phyloP scores from a whole-genome alignment of 208 protist genomes.

The Trypanosoma mega region DNA sequence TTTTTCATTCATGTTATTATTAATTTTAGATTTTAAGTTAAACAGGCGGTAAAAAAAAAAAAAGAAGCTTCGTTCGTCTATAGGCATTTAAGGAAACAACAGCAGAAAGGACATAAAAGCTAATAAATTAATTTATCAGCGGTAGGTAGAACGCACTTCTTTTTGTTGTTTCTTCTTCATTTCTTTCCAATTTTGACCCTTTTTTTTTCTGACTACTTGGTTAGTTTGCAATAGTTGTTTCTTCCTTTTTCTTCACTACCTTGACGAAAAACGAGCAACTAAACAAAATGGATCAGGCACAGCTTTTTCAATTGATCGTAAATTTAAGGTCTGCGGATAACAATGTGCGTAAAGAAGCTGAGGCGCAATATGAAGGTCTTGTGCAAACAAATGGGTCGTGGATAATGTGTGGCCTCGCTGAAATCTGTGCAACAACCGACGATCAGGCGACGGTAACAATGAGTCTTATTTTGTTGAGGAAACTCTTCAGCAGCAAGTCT shows the following conservation, averaged over 20 bases:
- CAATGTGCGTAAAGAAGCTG: constrained; percentile 58
- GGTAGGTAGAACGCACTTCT: no score
- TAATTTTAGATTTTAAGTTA: no score
- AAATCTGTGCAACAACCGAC: constrained; percentile 48
- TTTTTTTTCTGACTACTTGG: no score
- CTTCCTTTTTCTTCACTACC: not conserved
- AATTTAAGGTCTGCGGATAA: constrained; percentile 66
- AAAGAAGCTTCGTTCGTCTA: no score
- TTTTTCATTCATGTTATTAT: constrained; percentile 2
- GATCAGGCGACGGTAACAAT: constrained; percentile 47
- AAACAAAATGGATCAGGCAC: constrained; percentile 41
- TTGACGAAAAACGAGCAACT: no score
- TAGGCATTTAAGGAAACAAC: no score
- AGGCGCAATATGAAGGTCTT: constrained; percentile 67
- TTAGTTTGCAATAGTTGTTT: no score
- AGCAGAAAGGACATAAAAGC: no score
- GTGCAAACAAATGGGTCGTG: constrained; percentile 36
- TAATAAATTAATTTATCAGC: no score
- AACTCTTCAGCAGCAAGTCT: constrained; percentile 58
- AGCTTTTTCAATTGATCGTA: constrained; percentile 46
- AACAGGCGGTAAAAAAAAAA: no score
- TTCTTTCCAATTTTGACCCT: no score
- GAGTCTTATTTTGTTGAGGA: constrained; percentile 68
- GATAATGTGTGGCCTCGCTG: constrained; percentile 64
- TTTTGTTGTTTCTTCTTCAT: no score